phyloP scores from a whole-genome alignment of 306 rosid genomes.

The Cicer judaicum region DNA sequence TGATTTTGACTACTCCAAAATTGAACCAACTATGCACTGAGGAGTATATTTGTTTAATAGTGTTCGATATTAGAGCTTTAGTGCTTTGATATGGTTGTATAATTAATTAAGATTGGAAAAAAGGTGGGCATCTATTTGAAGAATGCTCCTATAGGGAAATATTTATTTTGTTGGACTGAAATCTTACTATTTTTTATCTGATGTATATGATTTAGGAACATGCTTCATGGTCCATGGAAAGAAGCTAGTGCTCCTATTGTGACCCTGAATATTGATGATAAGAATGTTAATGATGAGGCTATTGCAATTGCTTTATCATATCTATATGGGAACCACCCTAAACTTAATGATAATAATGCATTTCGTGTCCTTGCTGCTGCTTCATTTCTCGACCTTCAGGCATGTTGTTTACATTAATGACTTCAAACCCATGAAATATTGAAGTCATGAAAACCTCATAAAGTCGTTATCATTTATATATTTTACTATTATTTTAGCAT shows the following conservation, averaged over 20 bases:
- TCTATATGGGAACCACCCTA: constrained; percentile 92
- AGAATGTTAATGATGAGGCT: constrained; percentile 86
- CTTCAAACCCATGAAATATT: constrained; percentile 15
- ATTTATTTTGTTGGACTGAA: constrained; percentile 20
- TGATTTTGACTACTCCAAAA: too few species aligned
- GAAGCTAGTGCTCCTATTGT: constrained; percentile 87
- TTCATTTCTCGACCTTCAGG: constrained; percentile 99
- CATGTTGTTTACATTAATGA: constrained; percentile 42
- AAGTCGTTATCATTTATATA: neutral
- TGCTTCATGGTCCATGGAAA: constrained; percentile 99
- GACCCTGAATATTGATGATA: constrained; percentile 81
- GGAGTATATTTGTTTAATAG: neutral
- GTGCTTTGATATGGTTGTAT: neutral
- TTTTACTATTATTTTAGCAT: constrained; percentile 24
- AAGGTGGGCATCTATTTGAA: constrained; percentile 1
- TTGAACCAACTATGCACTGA: too few species aligned
- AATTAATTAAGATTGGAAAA: constrained; percentile 8
- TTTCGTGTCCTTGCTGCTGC: constrained; percentile 98
- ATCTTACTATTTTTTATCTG: neutral
- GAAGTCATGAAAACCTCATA: neutral
- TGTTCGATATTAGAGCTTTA: neutral
- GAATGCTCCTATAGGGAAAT: neutral
- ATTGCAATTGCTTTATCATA: constrained; percentile 90
- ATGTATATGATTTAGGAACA: constrained; percentile 63
- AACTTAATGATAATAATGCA: constrained; percentile 86